A percentile compares a stretch with the other conserved stretches of the same genome.
These are phyloP conservation scores for Tuber melanosporum DNA, from an alignment of 495 filamentous ascomycete genomes.

Conservation along the genomic window DNA sequence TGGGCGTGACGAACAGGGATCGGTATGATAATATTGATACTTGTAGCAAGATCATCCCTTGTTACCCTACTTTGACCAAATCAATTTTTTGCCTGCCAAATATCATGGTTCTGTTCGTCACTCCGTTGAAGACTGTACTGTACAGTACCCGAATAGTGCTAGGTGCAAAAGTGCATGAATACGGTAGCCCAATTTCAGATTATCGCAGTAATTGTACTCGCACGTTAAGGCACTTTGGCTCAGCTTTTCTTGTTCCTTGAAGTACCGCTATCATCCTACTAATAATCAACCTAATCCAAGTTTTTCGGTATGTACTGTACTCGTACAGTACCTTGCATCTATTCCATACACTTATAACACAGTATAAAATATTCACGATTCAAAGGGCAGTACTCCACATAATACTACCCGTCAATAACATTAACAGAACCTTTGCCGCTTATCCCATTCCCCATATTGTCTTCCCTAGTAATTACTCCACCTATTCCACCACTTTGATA, in stretches of 20 bases:
- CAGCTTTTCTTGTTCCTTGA: background rate
- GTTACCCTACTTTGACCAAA: no score
- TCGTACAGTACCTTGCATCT: background rate
- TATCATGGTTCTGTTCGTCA: no score
- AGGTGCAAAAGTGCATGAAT: background rate
- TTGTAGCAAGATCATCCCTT: no score
- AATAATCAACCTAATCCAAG: background rate
- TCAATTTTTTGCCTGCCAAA: no score
- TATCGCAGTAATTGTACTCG: background rate
- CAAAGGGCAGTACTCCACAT: background rate
- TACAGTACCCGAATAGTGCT: background rate
- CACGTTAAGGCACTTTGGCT: background rate
- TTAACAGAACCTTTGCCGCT: background rate
- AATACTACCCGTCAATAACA: background rate
- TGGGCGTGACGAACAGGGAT: background rate
- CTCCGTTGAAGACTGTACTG: no score
- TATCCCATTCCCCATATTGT: background rate
- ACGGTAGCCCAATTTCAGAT: background rate
- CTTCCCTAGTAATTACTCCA: background rate
- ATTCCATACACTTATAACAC: background rate
- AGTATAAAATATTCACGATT: background rate
- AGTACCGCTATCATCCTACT: background rate
- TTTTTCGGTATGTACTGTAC: background rate
- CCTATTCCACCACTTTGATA: constrained; percentile 4
- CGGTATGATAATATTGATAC: background rate